Conservation (phyloP, 257 asterid species). For the Marsdenia floribunda region DNA sequence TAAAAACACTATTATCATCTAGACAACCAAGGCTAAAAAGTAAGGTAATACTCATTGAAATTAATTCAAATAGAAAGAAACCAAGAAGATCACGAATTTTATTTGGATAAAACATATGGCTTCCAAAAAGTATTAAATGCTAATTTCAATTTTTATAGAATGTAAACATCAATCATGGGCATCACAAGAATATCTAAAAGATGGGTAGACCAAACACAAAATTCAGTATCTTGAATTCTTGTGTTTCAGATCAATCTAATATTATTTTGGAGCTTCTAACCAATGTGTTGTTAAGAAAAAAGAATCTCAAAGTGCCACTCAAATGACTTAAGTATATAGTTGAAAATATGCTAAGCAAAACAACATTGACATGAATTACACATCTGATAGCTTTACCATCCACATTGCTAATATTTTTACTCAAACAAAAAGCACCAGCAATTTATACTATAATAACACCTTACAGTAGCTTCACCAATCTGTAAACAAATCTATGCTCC, state of each 20-base stretch:
- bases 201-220: neutral
- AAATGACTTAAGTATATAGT: neutral
- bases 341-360: neutral
- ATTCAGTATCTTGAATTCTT: neutral
- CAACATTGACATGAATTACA: neutral
- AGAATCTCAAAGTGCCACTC: neutral
- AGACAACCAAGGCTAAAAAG: neutral
- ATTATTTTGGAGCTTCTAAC: neutral
- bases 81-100: neutral
- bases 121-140: neutral
- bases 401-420: neutral
- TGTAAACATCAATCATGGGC: neutral
- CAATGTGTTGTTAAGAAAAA: neutral
- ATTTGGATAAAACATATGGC: neutral
- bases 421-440: too few relatives aligned
- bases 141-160: neutral
- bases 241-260: neutral
- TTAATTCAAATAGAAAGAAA: neutral
- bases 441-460: too few relatives aligned
- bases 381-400: neutral
- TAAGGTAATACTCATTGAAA: neutral
- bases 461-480: too few relatives aligned
- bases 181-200: neutral
- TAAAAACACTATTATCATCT: neutral
- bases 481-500: too few relatives aligned